These are phyloP conservation scores for Euphrasia arctica DNA, from an alignment of 305 asterid species.

Conservation along the genomic window DNA sequence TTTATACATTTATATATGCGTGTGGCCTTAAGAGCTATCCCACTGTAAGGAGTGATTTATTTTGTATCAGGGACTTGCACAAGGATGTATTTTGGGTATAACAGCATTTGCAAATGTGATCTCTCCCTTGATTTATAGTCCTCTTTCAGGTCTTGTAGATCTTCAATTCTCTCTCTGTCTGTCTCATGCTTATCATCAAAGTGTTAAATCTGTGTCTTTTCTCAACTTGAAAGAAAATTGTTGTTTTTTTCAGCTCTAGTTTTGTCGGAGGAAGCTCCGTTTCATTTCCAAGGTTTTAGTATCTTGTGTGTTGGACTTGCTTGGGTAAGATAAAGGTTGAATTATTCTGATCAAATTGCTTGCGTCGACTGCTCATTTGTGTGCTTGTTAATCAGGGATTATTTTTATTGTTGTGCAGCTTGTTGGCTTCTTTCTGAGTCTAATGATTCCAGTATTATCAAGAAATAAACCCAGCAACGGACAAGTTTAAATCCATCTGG, in stretches of 20 bases:
- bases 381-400: background rate
- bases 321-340: constrained; percentile 30
- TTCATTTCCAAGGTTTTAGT: constrained; percentile 48
- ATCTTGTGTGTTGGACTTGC: constrained; percentile 47
- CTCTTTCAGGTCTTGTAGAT: constrained; percentile 41
- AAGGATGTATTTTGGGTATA: constrained; percentile 45
- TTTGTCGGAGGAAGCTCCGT: constrained; percentile 45
- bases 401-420: constrained; percentile 30
- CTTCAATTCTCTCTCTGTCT: background rate
- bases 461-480: constrained; percentile 20
- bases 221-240: constrained; percentile 12
- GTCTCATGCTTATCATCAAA: background rate
- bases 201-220: background rate
- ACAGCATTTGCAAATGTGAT: constrained; percentile 45
- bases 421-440: constrained; percentile 38
- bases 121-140: constrained; percentile 48
- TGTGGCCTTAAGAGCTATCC: background rate
- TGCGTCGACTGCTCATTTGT: background rate
- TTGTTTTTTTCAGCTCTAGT: constrained; percentile 37
- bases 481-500: constrained; percentile 17
- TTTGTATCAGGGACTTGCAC: constrained; percentile 40
- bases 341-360: background rate
- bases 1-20: background rate
- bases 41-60: background rate
- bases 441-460: constrained; percentile 33